A percentile compares a stretch with the other conserved stretches of the same genome.
These are phyloP conservation scores for Taxillus chinensis DNA, from an alignment of 164 flowering plant genomes.

Conservation along the genomic window DNA sequence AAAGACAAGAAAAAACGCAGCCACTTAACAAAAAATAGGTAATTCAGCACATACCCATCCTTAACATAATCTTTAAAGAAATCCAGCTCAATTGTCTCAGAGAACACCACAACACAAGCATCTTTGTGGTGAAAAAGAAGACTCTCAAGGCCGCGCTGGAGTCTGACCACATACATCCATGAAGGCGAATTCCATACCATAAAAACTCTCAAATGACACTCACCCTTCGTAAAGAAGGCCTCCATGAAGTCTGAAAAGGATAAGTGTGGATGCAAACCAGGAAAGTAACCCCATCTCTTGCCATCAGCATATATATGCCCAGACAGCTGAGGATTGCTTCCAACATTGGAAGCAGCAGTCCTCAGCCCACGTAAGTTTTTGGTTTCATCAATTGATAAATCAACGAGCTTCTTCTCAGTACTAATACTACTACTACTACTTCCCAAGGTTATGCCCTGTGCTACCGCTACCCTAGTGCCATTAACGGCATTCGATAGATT, in stretches of 20 bases:
- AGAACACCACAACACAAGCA: constrained; percentile 83
- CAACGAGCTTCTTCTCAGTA: constrained; percentile 4
- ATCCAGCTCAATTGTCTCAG: constrained; percentile 89
- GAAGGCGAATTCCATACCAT: constrained; percentile 97
- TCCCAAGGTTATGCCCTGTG: background rate
- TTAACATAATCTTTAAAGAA: constrained; percentile 73
- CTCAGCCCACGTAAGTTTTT: background rate
- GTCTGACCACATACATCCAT: constrained; percentile 79
- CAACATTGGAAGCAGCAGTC: constrained; percentile 9
- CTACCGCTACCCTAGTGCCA: background rate
- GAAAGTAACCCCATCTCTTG: constrained; percentile 85
- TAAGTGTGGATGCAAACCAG: constrained; percentile 48
- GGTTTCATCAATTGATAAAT: constrained; percentile 3
- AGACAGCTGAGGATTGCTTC: constrained; percentile 20
- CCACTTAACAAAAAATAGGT: too few species aligned
- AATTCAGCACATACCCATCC: constrained; percentile 54
- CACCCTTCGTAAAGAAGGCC: constrained; percentile 55
- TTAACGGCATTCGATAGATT: background rate
- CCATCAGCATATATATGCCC: constrained; percentile 60
- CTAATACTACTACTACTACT: background rate
- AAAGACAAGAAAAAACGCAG: too few species aligned
- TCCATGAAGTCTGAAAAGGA: constrained; percentile 72
- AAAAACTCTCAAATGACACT: constrained; percentile 59
- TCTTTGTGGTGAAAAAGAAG: constrained; percentile 61
- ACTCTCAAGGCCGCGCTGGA: constrained; percentile 84